phyloP scores from a whole-genome alignment of 805 yeast species.

The Kodamaea kaohsiungensis region DNA sequence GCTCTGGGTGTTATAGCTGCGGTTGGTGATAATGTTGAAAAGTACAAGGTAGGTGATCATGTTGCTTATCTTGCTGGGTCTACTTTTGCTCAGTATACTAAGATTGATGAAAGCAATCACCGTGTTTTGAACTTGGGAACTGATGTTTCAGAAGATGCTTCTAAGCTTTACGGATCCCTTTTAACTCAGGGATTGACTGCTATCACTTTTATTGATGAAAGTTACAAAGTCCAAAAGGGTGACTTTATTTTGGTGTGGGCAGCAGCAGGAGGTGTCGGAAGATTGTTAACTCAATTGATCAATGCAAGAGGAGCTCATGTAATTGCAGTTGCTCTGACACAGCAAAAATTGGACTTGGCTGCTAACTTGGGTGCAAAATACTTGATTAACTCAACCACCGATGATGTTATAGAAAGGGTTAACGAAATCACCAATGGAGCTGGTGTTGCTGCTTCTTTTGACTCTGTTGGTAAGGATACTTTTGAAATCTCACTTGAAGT shows the following conservation, averaged over 20 bases:
- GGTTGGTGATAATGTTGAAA: slow-evolving; percentile 57
- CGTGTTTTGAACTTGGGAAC: slow-evolving; percentile 51
- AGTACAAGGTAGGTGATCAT: slow-evolving; percentile 66
- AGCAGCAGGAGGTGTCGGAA: slow-evolving; percentile 96
- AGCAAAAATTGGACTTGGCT: slow-evolving; percentile 68
- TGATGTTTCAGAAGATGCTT: slow-evolving; percentile 46
- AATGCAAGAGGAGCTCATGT: slow-evolving; percentile 69
- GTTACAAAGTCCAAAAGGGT: slow-evolving; percentile 65
- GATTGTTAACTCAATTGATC: slow-evolving; percentile 65
- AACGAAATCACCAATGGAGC: slow-evolving; percentile 59
- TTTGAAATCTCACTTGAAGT: slow-evolving; percentile 62
- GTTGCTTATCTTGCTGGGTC: slow-evolving; percentile 54
- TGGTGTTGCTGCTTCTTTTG: slow-evolving; percentile 72
- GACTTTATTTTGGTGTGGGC: slow-evolving; percentile 83
- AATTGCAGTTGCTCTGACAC: slow-evolving; percentile 82
- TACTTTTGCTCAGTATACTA: slow-evolving; percentile 77
- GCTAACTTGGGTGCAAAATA: slow-evolving; percentile 76
- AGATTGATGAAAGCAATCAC: slow-evolving; percentile 35
- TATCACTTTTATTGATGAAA: slow-evolving; percentile 63
- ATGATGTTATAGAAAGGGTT: slow-evolving; percentile 58
- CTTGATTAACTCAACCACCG: slow-evolving; percentile 55
- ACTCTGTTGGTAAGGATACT: slow-evolving; percentile 78
- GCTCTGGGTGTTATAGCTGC: slow-evolving; percentile 71
- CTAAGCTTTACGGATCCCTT: slow-evolving; percentile 60
- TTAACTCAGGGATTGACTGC: slow-evolving; percentile 80